Evolutionary conservation across 1,284 basidiomycete genomes (phyloP).

Genomic region (Xerocomus subilludens): DNA sequence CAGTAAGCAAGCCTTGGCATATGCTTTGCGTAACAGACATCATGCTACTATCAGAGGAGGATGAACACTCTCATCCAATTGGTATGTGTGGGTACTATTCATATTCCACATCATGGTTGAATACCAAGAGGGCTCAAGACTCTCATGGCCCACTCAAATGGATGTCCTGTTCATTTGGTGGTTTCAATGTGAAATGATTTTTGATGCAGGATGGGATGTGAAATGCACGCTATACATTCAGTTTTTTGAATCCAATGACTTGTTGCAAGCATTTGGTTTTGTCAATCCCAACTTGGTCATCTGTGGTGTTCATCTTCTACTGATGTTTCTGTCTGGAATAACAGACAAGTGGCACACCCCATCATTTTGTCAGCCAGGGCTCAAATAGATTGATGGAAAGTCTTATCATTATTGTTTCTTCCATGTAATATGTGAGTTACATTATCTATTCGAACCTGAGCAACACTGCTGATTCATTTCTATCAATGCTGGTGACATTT

Average conservation of each 20-base stretch:
- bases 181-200: too few species aligned
- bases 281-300: not conserved
- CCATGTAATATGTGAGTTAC: conserved; percentile 4
- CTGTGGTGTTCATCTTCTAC: not conserved
- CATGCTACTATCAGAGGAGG: not conserved
- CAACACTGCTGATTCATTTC: too few species aligned
- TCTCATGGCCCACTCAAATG: too few species aligned
- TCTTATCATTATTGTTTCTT: not conserved
- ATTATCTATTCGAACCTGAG: not conserved
- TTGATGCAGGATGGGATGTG: not conserved
- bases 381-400: not conserved
- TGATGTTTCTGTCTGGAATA: not conserved
- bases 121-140: too few species aligned
- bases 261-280: not conserved
- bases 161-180: too few species aligned
- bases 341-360: not conserved
- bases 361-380: not conserved
- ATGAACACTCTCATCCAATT: too few species aligned
- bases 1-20: too few species aligned
- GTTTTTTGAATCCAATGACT: not conserved
- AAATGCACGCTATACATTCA: not conserved
- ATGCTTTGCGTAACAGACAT: too few species aligned
- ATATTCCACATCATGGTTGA: too few species aligned
- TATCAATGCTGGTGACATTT: too few species aligned
- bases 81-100: too few species aligned